These are phyloP conservation scores for Phyllosticta capitalensis DNA, from an alignment of 2,329 filamentous ascomycete genomes.

Conservation along the genomic window DNA sequence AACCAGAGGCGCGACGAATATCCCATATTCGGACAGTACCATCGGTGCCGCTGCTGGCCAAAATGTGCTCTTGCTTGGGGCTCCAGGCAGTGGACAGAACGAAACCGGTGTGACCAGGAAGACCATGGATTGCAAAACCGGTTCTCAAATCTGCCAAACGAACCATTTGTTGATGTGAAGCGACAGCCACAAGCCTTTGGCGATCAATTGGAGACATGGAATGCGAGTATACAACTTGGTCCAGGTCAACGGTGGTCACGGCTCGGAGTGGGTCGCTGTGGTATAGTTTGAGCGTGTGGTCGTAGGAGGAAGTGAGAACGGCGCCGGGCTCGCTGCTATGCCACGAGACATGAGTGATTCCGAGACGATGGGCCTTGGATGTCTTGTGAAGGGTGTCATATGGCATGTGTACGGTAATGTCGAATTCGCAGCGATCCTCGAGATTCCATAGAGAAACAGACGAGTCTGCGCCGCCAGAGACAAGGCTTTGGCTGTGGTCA, in stretches of 20 bases:
- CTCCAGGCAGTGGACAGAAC: slow-evolving; percentile 67
- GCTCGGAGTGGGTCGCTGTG: slow-evolving; percentile 52
- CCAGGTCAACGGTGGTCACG: slow-evolving; percentile 59
- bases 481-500: slow-evolving; percentile 34
- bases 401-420: not conserved
- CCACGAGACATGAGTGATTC: slow-evolving; percentile 67
- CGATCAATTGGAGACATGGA: slow-evolving; percentile 63
- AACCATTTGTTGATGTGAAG: slow-evolving; percentile 75
- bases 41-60: slow-evolving; percentile 78
- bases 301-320: slow-evolving; percentile 69
- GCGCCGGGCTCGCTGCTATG: slow-evolving; percentile 69
- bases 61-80: slow-evolving; percentile 65
- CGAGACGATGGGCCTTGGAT: slow-evolving; percentile 50
- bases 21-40: slow-evolving; percentile 82
- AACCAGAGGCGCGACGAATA: slow-evolving; percentile 65
- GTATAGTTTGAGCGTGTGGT: slow-evolving; percentile 68
- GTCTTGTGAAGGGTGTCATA: slow-evolving; percentile 16
- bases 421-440: slow-evolving; percentile 35
- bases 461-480: slow-evolving; percentile 80
- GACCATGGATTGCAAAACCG: slow-evolving; percentile 52
- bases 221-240: slow-evolving; percentile 64
- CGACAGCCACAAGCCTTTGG: slow-evolving; percentile 75
- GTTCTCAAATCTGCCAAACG: slow-evolving; percentile 80
- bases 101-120: slow-evolving; percentile 40
- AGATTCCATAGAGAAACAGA: slow-evolving; percentile 83